Base-by-base conservation (phyloP, 2,329 filamentous ascomycete species). In the Xylaria sp. region DNA sequence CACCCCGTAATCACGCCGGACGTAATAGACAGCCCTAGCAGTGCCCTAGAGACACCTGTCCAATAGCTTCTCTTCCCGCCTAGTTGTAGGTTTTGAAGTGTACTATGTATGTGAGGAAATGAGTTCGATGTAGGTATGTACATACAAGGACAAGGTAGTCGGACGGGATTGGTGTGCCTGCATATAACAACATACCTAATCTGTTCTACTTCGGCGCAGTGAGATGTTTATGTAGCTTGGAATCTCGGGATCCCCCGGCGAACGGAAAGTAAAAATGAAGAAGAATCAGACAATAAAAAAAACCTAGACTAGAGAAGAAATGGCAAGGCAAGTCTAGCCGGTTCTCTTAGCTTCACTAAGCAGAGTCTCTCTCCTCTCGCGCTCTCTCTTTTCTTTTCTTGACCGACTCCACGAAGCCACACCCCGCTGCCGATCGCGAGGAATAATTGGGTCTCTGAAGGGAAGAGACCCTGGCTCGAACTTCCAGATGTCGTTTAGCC, bases 401-500 rank as follows among this genome's bases (percentile, higher is more conserved):
- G 60, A 67, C 65, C 55, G 60, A 67, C 65, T 67, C 65, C 39
- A 56, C 47, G 56, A 57, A 48, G 59, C 56, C 55, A 64, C 42
- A 63, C 65, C 65, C 59, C 60, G 65, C 60, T 56, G 60, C 65
- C 65, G 61, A 68, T 68, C 61, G 32, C 17, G 61, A 61, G 48
- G 12, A 51, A 48, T 42, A 47, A 48, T 32, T 64, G 65, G 60
- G 24, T 21, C 56, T 39, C n/a, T 9, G 12, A 39, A n/a, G 39
- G 34, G n/a, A 54, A 42, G 57, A 34, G 34, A 53, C 57, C 57
- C 61, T 57, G 57, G 61, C 53, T 53, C 32, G 36, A 59, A 66
- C 58, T 65, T 62, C 67, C 62, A 62, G 36, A 65, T 65, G 30
- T 54, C 54, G 67, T 51, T 63, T 69, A 69, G 67, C 62, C 62